These are phyloP conservation scores for Russula brevipes DNA, from an alignment of 768 basidiomycete species.

Conservation along the genomic window DNA sequence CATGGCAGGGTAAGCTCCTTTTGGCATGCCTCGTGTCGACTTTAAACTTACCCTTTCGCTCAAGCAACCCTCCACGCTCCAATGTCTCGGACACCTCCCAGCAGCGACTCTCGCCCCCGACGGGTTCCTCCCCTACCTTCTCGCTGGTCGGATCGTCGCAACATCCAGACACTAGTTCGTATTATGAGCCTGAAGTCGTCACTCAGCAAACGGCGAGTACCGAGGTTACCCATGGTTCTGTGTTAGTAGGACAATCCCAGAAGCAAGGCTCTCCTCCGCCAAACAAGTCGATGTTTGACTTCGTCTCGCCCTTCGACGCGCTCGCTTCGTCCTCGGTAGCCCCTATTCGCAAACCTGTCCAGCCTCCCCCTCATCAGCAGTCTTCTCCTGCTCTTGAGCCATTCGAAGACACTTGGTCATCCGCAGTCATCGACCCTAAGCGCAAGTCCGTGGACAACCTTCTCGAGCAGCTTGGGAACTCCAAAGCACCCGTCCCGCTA, in stretches of 20 bases:
- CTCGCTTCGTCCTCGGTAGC: constrained; percentile 45
- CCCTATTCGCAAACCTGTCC: constrained; percentile 62
- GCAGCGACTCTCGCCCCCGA: constrained; percentile 19
- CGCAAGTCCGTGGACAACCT: constrained; percentile 81
- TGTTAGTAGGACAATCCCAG: constrained; percentile 21
- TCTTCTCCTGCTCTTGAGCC: constrained; percentile 36
- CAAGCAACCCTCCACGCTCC: constrained; percentile 20
- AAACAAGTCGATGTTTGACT: constrained; percentile 81
- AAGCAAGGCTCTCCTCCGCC: constrained; percentile 59
- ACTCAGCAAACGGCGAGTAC: constrained; percentile 24
- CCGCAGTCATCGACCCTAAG: constrained; percentile 49
- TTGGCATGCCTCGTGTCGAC: neutral
- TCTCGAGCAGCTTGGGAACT: constrained; percentile 63
- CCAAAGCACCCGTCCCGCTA: constrained; percentile 34
- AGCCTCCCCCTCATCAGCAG: constrained; percentile 35
- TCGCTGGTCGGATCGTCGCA: constrained; percentile 12
- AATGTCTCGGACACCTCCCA: constrained; percentile 16
- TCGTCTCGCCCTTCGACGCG: constrained; percentile 79
- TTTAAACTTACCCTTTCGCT: neutral
- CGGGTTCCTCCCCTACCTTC: constrained; percentile 19
- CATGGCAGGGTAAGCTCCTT: constrained; percentile 60
- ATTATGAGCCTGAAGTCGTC: constrained; percentile 25
- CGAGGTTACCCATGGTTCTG: constrained; percentile 21
- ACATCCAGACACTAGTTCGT: constrained; percentile 20
- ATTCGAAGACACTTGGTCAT: constrained; percentile 56